Percentiles rank a stretch among this genome's conserved stretches.
Conservation (phyloP, 345 rosid genomes). For the Orychophragmus violaceus region DNA sequence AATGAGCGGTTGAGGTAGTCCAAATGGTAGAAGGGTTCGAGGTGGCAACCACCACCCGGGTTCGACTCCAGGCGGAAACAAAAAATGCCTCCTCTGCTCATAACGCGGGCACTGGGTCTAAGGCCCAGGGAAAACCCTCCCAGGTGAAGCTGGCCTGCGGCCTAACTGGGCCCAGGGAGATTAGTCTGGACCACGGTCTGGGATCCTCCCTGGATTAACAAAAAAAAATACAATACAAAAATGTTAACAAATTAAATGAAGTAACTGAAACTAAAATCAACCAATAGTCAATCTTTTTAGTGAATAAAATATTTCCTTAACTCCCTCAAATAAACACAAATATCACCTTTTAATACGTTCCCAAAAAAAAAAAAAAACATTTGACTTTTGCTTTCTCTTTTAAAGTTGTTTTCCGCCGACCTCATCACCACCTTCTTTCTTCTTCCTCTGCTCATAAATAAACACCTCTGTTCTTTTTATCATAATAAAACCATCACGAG, state of each 20-base stretch:
- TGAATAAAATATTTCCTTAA: neutral
- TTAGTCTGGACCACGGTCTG: no score
- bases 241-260: neutral
- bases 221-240: neutral
- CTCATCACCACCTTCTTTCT: constrained; percentile 12
- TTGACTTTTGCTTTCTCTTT: constrained; percentile 5
- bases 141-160: no score
- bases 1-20: no score
- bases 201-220: no score
- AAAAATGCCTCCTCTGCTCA: no score
- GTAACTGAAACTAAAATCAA: neutral
- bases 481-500: constrained; percentile 7
- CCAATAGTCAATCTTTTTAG: neutral
- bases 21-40: no score
- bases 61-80: no score
- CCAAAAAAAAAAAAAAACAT: neutral
- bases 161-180: no score
- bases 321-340: neutral
- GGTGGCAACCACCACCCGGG: no score
- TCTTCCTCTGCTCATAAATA: constrained; percentile 5
- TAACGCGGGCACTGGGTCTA: no score
- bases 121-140: no score
- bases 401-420: constrained; percentile 13
- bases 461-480: constrained; percentile 10
- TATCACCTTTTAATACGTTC: constrained; percentile 2